Base-by-base conservation (phyloP, 148 eudicot species). In the Vaccinium corymbosum region DNA sequence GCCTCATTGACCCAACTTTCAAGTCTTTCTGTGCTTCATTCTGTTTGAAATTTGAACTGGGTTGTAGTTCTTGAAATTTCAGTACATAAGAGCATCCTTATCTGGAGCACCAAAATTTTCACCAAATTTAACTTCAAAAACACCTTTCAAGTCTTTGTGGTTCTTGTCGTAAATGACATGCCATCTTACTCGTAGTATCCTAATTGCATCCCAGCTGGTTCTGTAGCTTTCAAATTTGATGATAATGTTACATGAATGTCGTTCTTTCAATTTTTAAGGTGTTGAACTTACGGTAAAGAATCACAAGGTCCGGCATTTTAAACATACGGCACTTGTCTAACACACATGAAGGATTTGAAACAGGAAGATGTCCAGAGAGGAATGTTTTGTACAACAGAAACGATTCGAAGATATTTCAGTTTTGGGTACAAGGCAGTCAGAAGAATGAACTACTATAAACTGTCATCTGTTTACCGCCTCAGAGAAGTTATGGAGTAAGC, bases 351-450 rank as follows among this genome's bases (percentile, higher is more conserved):
- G 61, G 17, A 56, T 20, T 56, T 16, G 1, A 56, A 56, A 16
- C 1, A 15, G 17, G 61, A 56, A 56, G 20, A 16, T 19, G 20
- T 56, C 61, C 8, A 1, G 61, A 4, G 7, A 56, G 1, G n/a
- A 62, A 22, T 7, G n/a, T 62, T 62, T 62, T 62, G 82, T 11
- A 38, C 51, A 9, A 85, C 88, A 89, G 88, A 89, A 89, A 87
- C 91, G 89, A 38, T 89, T 84, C 13, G 89, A 89, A 84, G 91
- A 89, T 64, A 89, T 89, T 57, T 62, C 91, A 29, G 88, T 87
- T 85, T 84, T 89, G 29, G 91, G 91, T 51, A 85, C 86, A 84
- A 87, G 91, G 78, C 89, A 71, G 53, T 10, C 83, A 52, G 91
- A 89, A 38, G 84, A 89, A 76, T 82, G 86, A 59, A 16, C 15